Conservation (phyloP, 306 rosid genomes). For the Echinosophora koreensis region DNA sequence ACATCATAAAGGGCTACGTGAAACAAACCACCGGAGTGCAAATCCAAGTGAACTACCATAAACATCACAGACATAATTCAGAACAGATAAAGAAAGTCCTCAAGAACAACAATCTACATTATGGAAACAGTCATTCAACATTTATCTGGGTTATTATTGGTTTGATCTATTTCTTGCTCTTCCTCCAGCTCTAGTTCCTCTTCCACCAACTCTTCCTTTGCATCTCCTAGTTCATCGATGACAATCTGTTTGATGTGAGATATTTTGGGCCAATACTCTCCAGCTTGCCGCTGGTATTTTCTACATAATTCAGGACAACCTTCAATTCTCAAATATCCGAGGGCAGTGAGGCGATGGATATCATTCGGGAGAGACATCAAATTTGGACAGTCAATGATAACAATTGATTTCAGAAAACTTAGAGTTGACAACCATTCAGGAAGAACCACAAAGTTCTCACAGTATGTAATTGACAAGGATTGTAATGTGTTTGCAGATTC, state of each 20-base stretch:
- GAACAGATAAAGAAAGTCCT: neutral
- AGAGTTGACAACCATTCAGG: neutral
- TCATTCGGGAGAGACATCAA: slow-evolving; percentile 6
- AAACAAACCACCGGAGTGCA: neutral
- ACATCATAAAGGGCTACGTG: too few relatives aligned
- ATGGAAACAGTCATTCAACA: neutral
- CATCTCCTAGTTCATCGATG: too few relatives aligned
- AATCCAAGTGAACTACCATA: neutral
- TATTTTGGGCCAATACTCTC: neutral
- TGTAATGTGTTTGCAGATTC: neutral
- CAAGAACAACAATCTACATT: neutral
- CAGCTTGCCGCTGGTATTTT: neutral
- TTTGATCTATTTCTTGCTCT: neutral
- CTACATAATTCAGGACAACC: neutral
- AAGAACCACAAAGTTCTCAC: neutral
- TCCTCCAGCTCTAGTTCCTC: neutral
- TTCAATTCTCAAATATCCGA: neutral
- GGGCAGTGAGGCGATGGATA: neutral
- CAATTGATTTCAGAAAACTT: neutral
- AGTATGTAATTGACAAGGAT: neutral
- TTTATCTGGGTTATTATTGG: neutral
- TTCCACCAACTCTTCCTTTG: neutral
- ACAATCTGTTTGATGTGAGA: neutral
- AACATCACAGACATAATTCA: too few relatives aligned
- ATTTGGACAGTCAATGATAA: rapidly evolving